Conservation (phyloP, 177 flowering plant genomes). For the Vitis hybrid region DNA sequence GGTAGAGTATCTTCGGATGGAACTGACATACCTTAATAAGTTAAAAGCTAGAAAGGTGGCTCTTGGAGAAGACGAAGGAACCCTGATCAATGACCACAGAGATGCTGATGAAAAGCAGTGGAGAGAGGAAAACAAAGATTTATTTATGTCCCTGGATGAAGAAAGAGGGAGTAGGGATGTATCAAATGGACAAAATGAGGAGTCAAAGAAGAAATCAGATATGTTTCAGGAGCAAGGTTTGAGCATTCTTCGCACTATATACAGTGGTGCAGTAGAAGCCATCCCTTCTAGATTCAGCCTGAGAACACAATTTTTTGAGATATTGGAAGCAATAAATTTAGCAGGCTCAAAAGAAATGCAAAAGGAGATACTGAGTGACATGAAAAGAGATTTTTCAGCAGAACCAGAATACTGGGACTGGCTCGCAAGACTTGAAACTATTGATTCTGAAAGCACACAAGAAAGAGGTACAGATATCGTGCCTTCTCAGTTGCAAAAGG, state of each 20-base stretch:
- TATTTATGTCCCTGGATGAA: slow-evolving; percentile 64
- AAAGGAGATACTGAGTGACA: slow-evolving; percentile 52
- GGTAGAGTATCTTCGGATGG: slow-evolving; percentile 96
- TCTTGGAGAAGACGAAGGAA: slow-evolving; percentile 75
- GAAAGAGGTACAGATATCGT: slow-evolving; percentile 21
- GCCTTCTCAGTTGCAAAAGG: slow-evolving; percentile 40
- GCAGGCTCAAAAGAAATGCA: slow-evolving; percentile 63
- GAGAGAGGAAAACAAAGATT: slow-evolving; percentile 79
- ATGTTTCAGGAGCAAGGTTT: slow-evolving; percentile 59
- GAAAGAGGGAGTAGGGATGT: slow-evolving; percentile 30
- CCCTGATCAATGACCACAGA: slow-evolving; percentile 20
- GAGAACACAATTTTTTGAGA: slow-evolving; percentile 66
- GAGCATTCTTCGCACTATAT: slow-evolving; percentile 50
- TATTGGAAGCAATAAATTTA: slow-evolving; percentile 55
- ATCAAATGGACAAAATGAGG: slow-evolving; percentile 27
- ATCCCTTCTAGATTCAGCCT: slow-evolving; percentile 66
- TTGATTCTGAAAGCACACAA: slow-evolving; percentile 14
- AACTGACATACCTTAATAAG: slow-evolving; percentile 85
- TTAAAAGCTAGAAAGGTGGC: slow-evolving; percentile 74
- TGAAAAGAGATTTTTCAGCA: slow-evolving; percentile 69
- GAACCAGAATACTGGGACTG: slow-evolving; percentile 91
- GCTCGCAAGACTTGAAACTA: slow-evolving; percentile 64
- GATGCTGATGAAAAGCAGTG: slow-evolving; percentile 53
- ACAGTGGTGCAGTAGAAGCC: slow-evolving; percentile 62
- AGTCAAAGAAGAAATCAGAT: slow-evolving; percentile 37